Evolutionary conservation across 768 basidiomycete genomes (phyloP), one percentile per base, ranked within the genome.

Genomic region (Saitozyma sp.): DNA sequence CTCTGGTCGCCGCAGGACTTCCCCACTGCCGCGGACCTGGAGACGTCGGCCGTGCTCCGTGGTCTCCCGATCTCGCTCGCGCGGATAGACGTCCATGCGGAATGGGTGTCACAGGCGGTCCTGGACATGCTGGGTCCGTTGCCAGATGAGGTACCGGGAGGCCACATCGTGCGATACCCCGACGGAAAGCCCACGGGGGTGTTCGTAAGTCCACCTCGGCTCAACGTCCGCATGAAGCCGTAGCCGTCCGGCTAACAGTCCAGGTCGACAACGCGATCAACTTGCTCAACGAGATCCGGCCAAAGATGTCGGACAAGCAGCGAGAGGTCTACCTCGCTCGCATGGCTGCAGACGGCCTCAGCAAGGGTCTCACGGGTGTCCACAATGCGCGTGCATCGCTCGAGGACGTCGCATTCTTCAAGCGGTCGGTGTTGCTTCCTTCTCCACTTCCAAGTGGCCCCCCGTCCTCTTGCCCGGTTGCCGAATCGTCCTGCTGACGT

Each of bases 21-120:
- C 71, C 89, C 97, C 69, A 97, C 94, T 1, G 90, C 89, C 83
- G 69, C 82, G 10, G 90, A 93, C 70, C 83, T 96, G 10, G 88
- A 88, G 40, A 76, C 80, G 2, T 90, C 92, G 49, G 83, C 87
- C 0, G 63, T 88, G 0, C 85, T 98, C 0, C 81, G 80, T 29
- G 87, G 85, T 0, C 84, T 89, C 0, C 86, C 85, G 0, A 91
- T 98, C 62, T 84, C 85, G 9, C 83, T 98, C 6, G 81, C 80
- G 14, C 85, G 94, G 16, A 84, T 94, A 3, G 94, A 98, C 73
- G 87, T 82, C 0, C 94, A 97, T 72, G 92, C 91, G 0, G 80
- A 84, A 17, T 97, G 93, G 94, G 88, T 94, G 20, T 93, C 91
- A 6, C 82, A 84, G 11, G 83, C 84, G 2, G 86, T 92, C 0